Evolutionary conservation across 352 stramenopile species (phyloP).

Genomic region (Pythium dissotocum): DNA sequence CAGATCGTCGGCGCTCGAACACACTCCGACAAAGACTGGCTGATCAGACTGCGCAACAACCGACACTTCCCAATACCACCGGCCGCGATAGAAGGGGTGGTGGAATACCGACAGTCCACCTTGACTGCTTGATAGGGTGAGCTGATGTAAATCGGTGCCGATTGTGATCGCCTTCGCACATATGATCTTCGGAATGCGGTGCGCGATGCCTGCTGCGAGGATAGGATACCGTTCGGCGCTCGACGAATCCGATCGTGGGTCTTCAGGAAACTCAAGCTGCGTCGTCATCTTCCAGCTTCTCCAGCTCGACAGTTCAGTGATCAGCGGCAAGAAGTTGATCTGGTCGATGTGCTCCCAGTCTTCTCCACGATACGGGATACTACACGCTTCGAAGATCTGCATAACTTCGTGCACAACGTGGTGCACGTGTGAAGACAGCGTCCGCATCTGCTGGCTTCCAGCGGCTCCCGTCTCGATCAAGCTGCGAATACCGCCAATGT

Average conservation of each 20-base stretch:
- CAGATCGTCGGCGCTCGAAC: slow-evolving; percentile 52
- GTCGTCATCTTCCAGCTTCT: slow-evolving; percentile 72
- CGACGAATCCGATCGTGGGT: slow-evolving; percentile 30
- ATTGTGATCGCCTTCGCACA: slow-evolving; percentile 64
- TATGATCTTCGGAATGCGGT: slow-evolving; percentile 69
- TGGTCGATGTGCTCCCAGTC: slow-evolving; percentile 65
- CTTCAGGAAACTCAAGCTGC: slow-evolving; percentile 51
- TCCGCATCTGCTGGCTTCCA: slow-evolving; percentile 7
- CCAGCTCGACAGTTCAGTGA: slow-evolving; percentile 80
- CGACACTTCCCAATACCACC: slow-evolving; percentile 85
- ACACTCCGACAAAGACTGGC: slow-evolving; percentile 77
- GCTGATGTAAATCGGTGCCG: slow-evolving; percentile 62
- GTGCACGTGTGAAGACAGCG: slow-evolving; percentile 45
- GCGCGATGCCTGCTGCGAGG: slow-evolving; percentile 50
- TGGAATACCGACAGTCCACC: slow-evolving; percentile 72
- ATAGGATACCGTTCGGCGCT: slow-evolving; percentile 50
- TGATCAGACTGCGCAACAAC: slow-evolving; percentile 46
- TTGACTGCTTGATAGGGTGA: slow-evolving; percentile 50
- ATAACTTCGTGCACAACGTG: slow-evolving; percentile 67
- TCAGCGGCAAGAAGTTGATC: slow-evolving; percentile 61
- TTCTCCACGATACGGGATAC: slow-evolving; percentile 61
- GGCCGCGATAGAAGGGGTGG: slow-evolving; percentile 52
- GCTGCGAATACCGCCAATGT: slow-evolving; percentile 15
- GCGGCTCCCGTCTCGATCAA: slow-evolving; percentile 2
- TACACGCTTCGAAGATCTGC: slow-evolving; percentile 74